phyloP scores from a whole-genome alignment of 305 asterid species.

The Fraxinus latifolia region DNA sequence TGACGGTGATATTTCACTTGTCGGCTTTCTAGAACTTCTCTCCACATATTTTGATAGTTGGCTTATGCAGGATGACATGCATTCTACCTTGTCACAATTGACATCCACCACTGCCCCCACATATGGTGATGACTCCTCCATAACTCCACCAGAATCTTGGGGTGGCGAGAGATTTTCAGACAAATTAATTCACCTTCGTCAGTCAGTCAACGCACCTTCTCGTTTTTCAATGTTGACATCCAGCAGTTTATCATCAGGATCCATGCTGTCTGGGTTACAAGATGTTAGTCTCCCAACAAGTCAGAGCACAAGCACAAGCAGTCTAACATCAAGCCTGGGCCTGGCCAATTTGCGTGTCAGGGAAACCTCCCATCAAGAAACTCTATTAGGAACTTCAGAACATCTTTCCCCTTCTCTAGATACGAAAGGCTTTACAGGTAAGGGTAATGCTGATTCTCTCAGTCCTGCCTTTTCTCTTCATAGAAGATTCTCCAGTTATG shows the following conservation, averaged over 20 bases:
- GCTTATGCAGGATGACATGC: slow-evolving; percentile 60
- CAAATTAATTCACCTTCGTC: slow-evolving; percentile 57
- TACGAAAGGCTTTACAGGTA: slow-evolving; percentile 42
- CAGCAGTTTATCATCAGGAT: slow-evolving; percentile 51
- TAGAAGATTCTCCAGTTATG: slow-evolving; percentile 77
- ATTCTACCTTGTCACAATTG: slow-evolving; percentile 52
- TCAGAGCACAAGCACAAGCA: slow-evolving; percentile 42
- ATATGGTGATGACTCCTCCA: slow-evolving; percentile 51
- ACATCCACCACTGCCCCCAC: slow-evolving; percentile 54
- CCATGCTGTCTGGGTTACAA: slow-evolving; percentile 59
- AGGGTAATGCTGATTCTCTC: slow-evolving; percentile 51
- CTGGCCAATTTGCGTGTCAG: slow-evolving; percentile 42
- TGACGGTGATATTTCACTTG: slow-evolving; percentile 13
- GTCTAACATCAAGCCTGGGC: slow-evolving; percentile 45
- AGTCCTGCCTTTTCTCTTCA: slow-evolving; percentile 56
- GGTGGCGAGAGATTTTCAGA: slow-evolving; percentile 80
- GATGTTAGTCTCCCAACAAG: slow-evolving; percentile 42
- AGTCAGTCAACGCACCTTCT: slow-evolving; percentile 58
- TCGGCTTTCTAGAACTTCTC: slow-evolving; percentile 12
- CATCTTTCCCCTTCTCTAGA: slow-evolving; percentile 52
- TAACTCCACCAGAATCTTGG: slow-evolving; percentile 97
- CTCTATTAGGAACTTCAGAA: slow-evolving; percentile 47
- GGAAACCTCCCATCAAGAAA: slow-evolving; percentile 34
- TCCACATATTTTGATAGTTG: slow-evolving; percentile 24
- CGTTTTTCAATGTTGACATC: slow-evolving; percentile 61